Conservation (phyloP, 1,139 yeast species). For the Suhomyces ambrosiae region DNA sequence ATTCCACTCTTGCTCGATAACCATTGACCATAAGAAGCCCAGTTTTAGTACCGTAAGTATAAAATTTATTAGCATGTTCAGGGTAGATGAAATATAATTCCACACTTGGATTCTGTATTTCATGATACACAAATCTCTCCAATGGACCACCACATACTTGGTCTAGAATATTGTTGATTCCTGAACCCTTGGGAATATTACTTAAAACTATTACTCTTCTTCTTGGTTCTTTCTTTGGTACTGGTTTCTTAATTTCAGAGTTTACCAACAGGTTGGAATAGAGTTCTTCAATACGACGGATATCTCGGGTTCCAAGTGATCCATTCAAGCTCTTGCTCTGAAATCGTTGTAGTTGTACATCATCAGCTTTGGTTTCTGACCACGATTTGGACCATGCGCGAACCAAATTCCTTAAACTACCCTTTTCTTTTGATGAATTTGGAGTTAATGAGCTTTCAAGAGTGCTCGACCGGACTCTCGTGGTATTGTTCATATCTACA, state of each 20-base stretch:
- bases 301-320: no score
- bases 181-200: conserved; percentile 21
- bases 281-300: no score
- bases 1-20: conserved; percentile 40
- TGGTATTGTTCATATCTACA: no score
- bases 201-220: conserved; percentile 10
- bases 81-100: conserved; percentile 58
- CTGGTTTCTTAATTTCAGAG: no score
- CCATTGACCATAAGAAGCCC: conserved; percentile 70
- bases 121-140: conserved; percentile 47
- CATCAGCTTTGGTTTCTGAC: not conserved
- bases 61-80: conserved; percentile 59
- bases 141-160: conserved; percentile 78
- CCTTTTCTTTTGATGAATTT: not conserved
- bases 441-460: no score
- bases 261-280: no score
- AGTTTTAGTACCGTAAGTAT: conserved; percentile 50
- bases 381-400: conserved; percentile 3
- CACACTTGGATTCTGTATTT: conserved; percentile 22
- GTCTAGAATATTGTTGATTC: conserved; percentile 53
- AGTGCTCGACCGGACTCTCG: no score
- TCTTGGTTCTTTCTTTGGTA: not conserved
- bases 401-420: not conserved
- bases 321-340: not conserved
- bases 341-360: not conserved